A percentile compares a stretch with the other conserved stretches of the same genome.
Conservation (phyloP, 805 yeast genomes). For the Middelhovenomyces tepae region DNA sequence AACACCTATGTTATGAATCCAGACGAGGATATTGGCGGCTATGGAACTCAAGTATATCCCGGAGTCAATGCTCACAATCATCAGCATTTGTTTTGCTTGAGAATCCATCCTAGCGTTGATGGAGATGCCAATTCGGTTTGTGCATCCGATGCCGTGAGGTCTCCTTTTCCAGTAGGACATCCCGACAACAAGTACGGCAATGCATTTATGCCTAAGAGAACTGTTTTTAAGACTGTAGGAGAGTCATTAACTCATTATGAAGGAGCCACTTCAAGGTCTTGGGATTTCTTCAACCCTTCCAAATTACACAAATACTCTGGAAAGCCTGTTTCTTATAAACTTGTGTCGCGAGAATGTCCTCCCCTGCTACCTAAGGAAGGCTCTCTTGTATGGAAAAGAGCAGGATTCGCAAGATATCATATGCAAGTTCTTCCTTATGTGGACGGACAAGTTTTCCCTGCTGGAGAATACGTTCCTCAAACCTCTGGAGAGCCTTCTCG, state of each 20-base stretch:
- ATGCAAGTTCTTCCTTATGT: constrained; percentile 63
- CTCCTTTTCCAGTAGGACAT: constrained; percentile 54
- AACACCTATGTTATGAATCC: constrained; percentile 61
- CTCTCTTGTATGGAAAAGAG: constrained; percentile 69
- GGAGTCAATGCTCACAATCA: constrained; percentile 78
- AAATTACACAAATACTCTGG: constrained; percentile 60
- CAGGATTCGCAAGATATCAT: constrained; percentile 67
- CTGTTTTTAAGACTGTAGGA: constrained; percentile 44
- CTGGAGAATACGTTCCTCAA: constrained; percentile 41
- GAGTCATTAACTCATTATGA: constrained; percentile 58
- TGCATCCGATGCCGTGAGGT: constrained; percentile 51
- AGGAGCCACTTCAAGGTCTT: constrained; percentile 53
- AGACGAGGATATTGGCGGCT: constrained; percentile 60
- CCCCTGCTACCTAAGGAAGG: constrained; percentile 66
- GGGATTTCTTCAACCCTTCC: constrained; percentile 49
- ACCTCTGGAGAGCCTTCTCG: constrained; percentile 25
- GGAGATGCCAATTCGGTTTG: constrained; percentile 74
- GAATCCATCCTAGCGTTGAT: constrained; percentile 74
- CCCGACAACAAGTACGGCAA: constrained; percentile 71
- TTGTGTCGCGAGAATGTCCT: constrained; percentile 68
- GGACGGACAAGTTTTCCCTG: constrained; percentile 70
- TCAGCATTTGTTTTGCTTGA: constrained; percentile 71
- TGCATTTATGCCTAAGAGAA: constrained; percentile 58
- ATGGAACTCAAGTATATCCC: constrained; percentile 77
- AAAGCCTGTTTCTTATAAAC: constrained; percentile 67